These are phyloP conservation scores for Cyclostephanos tholiformis DNA, from an alignment of 108 stramenopile species.

Conservation along the genomic window DNA sequence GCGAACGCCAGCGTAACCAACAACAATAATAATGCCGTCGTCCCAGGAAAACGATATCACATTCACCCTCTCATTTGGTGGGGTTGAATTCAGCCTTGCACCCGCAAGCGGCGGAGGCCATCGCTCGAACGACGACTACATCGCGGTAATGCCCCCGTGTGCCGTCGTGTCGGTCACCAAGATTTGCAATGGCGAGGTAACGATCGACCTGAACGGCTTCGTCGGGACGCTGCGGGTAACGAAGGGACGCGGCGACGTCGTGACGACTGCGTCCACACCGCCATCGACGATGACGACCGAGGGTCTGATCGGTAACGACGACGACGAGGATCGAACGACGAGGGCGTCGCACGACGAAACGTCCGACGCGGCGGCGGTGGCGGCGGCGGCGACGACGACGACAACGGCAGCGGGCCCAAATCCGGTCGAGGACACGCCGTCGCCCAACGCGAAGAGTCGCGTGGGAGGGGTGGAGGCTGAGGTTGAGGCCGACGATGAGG, in stretches of 20 bases:
- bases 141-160: slow-evolving; percentile 32
- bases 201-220: slow-evolving; percentile 50
- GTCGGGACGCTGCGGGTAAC: slow-evolving; percentile 52
- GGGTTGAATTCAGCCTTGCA: slow-evolving; percentile 56
- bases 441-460: slow-evolving; percentile 8
- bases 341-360: slow-evolving; percentile 1
- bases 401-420: not conserved
- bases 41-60: slow-evolving; percentile 12
- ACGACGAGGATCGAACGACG: not conserved
- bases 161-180: slow-evolving; percentile 25
- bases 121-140: slow-evolving; percentile 2
- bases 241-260: not conserved
- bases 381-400: not conserved
- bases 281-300: not conserved
- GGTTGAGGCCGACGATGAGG: no score
- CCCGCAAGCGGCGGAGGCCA: slow-evolving; percentile 15
- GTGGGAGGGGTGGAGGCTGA: not conserved
- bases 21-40: slow-evolving; percentile 25
- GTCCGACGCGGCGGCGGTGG: no score
- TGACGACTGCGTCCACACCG: not conserved
- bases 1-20: no score
- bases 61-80: slow-evolving; percentile 60
- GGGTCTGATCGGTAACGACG: not conserved
- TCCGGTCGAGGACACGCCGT: slow-evolving; percentile 36
- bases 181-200: slow-evolving; percentile 35